phyloP scores from a whole-genome alignment of 768 basidiomycete species.

The Suillus cothurnatus region DNA sequence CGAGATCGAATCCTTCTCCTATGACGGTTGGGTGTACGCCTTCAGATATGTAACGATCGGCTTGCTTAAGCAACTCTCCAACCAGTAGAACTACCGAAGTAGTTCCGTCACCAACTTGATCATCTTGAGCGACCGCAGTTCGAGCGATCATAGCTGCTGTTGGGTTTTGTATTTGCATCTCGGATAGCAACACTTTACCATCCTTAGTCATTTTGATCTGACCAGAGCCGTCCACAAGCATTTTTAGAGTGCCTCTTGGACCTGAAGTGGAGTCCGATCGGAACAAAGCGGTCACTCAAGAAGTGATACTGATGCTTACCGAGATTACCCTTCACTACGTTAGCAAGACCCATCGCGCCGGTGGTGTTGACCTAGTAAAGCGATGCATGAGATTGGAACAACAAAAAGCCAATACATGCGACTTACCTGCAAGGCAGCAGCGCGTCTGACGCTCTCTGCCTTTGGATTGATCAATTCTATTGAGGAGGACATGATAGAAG shows the following conservation, averaged over 20 bases:
- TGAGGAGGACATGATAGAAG: constrained; percentile 60
- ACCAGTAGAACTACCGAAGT: constrained; percentile 96
- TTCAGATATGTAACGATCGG: constrained; percentile 96
- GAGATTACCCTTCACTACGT: constrained; percentile 95
- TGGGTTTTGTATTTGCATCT: constrained; percentile 99
- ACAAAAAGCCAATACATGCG: constrained; percentile 17
- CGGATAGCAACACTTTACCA: constrained; percentile 95
- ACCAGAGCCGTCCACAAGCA: constrained; percentile 98
- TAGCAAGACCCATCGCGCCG: constrained; percentile 96
- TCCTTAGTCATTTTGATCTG: constrained; percentile 99
- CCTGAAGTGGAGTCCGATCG: constrained; percentile 51
- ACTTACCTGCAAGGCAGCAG: constrained; percentile 86
- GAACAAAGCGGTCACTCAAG: constrained; percentile 13
- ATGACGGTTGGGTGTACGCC: constrained; percentile 98
- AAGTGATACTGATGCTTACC: constrained; percentile 53
- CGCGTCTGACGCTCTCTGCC: constrained; percentile 89
- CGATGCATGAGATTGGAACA: constrained; percentile 21
- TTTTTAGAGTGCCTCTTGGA: constrained; percentile 96
- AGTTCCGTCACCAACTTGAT: constrained; percentile 98
- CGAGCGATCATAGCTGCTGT: constrained; percentile 99
- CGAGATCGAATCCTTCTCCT: constrained; percentile 93
- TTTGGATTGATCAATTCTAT: constrained; percentile 97
- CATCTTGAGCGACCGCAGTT: constrained; percentile 98
- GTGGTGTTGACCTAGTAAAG: constrained; percentile 77
- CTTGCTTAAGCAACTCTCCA: constrained; percentile 94